A percentile compares a stretch with the other conserved stretches of the same genome.
phyloP scores from a whole-genome alignment of 306 rosid species.

The Cucumis cinereus region DNA sequence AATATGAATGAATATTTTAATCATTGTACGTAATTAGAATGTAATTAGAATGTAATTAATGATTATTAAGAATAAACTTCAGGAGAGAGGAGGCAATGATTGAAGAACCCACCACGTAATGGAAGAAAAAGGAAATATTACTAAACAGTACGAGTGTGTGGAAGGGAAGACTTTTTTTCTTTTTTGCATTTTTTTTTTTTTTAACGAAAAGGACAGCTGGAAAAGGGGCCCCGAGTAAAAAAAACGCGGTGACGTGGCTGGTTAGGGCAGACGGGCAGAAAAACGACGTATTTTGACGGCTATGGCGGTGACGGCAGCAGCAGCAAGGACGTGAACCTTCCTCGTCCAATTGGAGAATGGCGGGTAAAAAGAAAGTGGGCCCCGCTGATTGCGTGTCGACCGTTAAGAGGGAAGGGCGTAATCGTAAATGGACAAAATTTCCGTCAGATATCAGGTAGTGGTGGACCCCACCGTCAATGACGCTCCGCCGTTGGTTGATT shows the following conservation, averaged over 20 bases:
- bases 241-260: constrained; percentile 3
- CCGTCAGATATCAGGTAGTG: neutral
- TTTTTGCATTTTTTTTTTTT: too few species aligned
- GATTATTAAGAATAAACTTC: too few species aligned
- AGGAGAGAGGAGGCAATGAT: neutral
- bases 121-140: neutral
- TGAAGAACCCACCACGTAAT: neutral
- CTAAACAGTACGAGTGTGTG: neutral
- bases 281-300: neutral
- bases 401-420: neutral
- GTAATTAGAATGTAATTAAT: neutral
- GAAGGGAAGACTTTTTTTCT: neutral
- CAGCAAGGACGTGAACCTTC: neutral
- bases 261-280: neutral
- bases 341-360: neutral
- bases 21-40: neutral
- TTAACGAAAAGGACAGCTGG: neutral
- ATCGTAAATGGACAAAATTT: neutral
- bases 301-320: neutral
- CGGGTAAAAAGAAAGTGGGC: neutral
- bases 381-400: neutral
- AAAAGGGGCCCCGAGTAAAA: neutral
- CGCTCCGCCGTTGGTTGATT: neutral
- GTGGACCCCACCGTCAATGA: neutral
- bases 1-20: too few species aligned